Conservation (phyloP, 805 yeast species). For the Komagataella pastoris region DNA sequence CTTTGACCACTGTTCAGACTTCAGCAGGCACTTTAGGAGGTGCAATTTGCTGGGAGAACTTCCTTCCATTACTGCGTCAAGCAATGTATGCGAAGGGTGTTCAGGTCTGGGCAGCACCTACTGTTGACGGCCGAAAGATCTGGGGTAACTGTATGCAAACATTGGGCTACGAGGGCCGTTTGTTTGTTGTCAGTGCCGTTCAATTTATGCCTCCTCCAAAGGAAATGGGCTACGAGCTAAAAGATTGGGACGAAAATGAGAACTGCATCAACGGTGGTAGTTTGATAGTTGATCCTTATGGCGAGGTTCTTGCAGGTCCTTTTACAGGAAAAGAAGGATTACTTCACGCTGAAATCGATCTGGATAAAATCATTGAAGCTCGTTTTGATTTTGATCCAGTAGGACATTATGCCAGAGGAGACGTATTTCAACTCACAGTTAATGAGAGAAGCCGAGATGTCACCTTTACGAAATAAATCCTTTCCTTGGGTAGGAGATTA, state of each 20-base stretch:
- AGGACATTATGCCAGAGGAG: conserved; percentile 31
- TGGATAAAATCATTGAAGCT: conserved; percentile 22
- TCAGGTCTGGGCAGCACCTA: conserved; percentile 28
- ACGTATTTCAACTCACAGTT: conserved; percentile 26
- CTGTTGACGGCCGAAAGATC: conserved; percentile 29
- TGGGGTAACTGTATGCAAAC: conserved; percentile 29
- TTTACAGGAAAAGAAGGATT: conserved; percentile 25
- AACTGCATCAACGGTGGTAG: conserved; percentile 27
- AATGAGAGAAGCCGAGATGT: conserved; percentile 14
- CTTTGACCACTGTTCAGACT: conserved; percentile 22
- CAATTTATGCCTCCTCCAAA: conserved; percentile 21
- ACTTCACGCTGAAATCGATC: conserved; percentile 24
- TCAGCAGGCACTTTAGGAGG: conserved; percentile 26
- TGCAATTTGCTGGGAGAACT: conserved; percentile 35
- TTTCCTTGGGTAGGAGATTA: conserved; percentile 3
- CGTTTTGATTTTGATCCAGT: conserved; percentile 26
- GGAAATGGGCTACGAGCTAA: conserved; percentile 5
- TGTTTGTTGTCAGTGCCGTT: conserved; percentile 25
- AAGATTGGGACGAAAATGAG: conserved; percentile 17
- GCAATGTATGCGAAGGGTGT: conserved; percentile 29
- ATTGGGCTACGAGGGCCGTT: conserved; percentile 26
- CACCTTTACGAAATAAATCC: conserved; percentile 4
- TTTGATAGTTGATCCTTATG: conserved; percentile 25
- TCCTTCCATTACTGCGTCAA: conserved; percentile 25
- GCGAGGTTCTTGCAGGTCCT: conserved; percentile 30